A percentile compares a stretch with the other conserved stretches of the same genome.
Conservation (phyloP, 1,284 basidiomycete genomes). For the Ceratobasidium sp. region DNA sequence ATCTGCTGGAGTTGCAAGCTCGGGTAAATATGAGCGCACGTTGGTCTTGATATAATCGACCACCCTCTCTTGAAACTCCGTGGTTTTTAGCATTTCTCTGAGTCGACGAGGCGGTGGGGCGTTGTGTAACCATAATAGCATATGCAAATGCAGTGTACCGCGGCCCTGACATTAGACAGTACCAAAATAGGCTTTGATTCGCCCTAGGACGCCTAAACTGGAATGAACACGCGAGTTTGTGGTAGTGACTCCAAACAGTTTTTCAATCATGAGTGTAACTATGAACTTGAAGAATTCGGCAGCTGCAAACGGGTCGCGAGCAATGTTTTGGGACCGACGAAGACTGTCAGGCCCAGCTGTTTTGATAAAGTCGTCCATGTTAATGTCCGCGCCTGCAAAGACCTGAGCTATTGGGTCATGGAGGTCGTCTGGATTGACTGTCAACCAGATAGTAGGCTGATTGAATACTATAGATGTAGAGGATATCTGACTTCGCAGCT, state of each 20-base stretch:
- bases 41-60: constrained; percentile 47
- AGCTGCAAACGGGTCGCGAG: constrained; percentile 58
- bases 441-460: constrained; percentile 51
- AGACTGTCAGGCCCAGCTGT: constrained; percentile 53
- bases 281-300: constrained; percentile 60
- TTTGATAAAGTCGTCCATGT: constrained; percentile 56
- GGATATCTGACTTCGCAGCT: constrained; percentile 55
- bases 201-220: constrained; percentile 51
- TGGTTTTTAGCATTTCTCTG: constrained; percentile 6
- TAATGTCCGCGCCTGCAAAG: constrained; percentile 58
- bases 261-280: constrained; percentile 56
- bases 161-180: constrained; percentile 55
- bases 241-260: constrained; percentile 57
- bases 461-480: constrained; percentile 42
- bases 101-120: constrained; percentile 33
- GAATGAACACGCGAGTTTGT: constrained; percentile 50
- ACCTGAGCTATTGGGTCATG: constrained; percentile 58
- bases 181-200: constrained; percentile 54
- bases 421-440: constrained; percentile 55
- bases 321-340: constrained; percentile 55
- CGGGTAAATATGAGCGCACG: constrained; percentile 53
- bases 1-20: constrained; percentile 47
- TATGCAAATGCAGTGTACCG: constrained; percentile 55
- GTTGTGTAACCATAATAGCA: constrained; percentile 52
- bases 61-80: constrained; percentile 21